phyloP scores from a whole-genome alignment of 2,329 filamentous ascomycete genomes.

The Talaromyces sp. region DNA sequence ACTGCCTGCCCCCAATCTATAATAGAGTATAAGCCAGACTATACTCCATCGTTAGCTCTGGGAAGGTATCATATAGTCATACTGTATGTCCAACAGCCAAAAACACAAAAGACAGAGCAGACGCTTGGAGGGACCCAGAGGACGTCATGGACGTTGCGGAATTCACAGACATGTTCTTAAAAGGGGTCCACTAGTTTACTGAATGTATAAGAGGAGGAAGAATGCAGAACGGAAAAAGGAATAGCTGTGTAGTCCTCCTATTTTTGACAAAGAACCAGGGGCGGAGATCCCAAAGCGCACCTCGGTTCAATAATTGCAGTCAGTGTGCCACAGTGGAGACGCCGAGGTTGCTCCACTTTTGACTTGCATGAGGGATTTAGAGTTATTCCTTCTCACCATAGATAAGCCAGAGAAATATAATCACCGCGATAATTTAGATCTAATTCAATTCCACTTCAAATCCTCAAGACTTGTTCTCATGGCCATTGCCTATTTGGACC shows the following conservation, averaged over 20 bases:
- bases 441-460: too few species aligned
- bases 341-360: constrained; percentile 2
- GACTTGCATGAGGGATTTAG: not conserved
- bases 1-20: constrained; percentile 25
- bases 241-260: too few species aligned
- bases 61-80: constrained; percentile 6
- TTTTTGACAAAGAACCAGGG: too few species aligned
- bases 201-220: too few species aligned
- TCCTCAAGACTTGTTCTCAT: too few species aligned
- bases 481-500: too few species aligned
- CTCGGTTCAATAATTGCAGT: constrained; percentile 12
- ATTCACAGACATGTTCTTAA: too few species aligned
- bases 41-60: not conserved
- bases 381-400: not conserved
- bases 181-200: too few species aligned
- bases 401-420: too few species aligned
- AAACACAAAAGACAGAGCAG: constrained; percentile 22
- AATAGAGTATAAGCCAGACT: not conserved
- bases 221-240: too few species aligned
- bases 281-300: too few species aligned
- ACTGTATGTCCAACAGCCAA: constrained; percentile 31
- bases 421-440: too few species aligned
- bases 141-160: constrained; percentile 8
- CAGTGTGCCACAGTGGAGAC: constrained; percentile 9
- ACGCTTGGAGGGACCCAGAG: constrained; percentile 19